These are phyloP conservation scores for Penicillium coffeae DNA, from an alignment of 495 filamentous ascomycete genomes.

Conservation along the genomic window DNA sequence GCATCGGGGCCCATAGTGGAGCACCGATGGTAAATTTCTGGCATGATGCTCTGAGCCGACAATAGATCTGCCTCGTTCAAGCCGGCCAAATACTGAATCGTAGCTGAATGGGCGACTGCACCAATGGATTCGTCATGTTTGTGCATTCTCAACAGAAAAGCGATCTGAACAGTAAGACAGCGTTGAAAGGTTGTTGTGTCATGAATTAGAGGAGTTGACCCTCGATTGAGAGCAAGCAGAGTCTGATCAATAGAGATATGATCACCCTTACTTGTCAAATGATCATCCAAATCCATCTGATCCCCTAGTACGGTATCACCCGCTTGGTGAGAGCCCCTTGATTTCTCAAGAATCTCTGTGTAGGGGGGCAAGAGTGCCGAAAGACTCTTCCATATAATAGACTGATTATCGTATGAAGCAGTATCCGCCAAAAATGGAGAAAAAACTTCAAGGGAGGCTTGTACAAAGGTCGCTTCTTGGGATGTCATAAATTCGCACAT, in stretches of 20 bases:
- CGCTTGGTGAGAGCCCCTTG: slow-evolving; percentile 28
- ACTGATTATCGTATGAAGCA: slow-evolving; percentile 7
- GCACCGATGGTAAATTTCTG: slow-evolving; percentile 37
- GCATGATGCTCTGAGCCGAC: slow-evolving; percentile 47
- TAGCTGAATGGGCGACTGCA: slow-evolving; percentile 31
- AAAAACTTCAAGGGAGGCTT: slow-evolving; percentile 33
- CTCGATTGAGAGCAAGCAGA: slow-evolving; percentile 32
- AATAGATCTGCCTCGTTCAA: slow-evolving; percentile 60
- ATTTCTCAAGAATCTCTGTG: slow-evolving; percentile 39
- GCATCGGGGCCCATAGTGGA: slow-evolving; percentile 29
- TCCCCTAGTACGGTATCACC: slow-evolving; percentile 35
- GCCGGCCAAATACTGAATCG: slow-evolving; percentile 56
- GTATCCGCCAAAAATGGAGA: slow-evolving; percentile 28
- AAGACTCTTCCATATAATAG: slow-evolving; percentile 20
- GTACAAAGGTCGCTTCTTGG: slow-evolving; percentile 25
- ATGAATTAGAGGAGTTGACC: slow-evolving; percentile 21
- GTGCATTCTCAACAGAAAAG: slow-evolving; percentile 22
- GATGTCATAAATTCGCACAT: slow-evolving; percentile 32
- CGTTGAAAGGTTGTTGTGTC: slow-evolving; percentile 35
- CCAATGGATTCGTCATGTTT: slow-evolving; percentile 21
- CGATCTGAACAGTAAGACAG: slow-evolving; percentile 35
- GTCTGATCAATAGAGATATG: slow-evolving; percentile 20
- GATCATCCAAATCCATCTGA: slow-evolving; percentile 76
- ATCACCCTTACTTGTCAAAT: slow-evolving; percentile 55
- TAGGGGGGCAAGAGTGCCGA: slow-evolving; percentile 27